phyloP scores from a whole-genome alignment of 352 stramenopile genomes.

The Phytophthora rubi region DNA sequence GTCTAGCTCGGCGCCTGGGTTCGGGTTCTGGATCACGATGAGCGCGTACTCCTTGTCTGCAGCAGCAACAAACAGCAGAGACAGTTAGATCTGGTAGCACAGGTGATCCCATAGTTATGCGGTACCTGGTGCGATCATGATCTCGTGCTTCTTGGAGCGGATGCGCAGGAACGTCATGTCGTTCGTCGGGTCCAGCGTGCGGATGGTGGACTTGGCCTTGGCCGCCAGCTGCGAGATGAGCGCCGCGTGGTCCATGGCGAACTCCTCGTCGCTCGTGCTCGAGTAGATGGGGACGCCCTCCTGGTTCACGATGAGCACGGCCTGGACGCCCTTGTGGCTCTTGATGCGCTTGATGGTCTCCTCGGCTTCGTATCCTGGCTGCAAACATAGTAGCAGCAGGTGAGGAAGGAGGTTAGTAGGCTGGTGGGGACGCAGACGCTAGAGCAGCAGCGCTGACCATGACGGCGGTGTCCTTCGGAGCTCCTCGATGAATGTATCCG shows the following conservation, averaged over 20 bases:
- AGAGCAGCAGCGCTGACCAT: neutral
- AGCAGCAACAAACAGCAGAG: constrained; percentile 12
- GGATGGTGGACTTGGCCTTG: constrained; percentile 92
- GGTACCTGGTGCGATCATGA: constrained; percentile 90
- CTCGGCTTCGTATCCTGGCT: constrained; percentile 92
- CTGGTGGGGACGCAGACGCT: neutral
- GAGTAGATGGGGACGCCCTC: constrained; percentile 93
- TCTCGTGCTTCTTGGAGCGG: constrained; percentile 94
- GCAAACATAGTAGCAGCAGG: neutral
- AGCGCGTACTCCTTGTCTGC: constrained; percentile 94
- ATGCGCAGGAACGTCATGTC: constrained; percentile 95
- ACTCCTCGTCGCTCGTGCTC: constrained; percentile 91
- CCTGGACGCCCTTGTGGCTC: constrained; percentile 94
- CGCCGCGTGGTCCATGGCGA: constrained; percentile 85
- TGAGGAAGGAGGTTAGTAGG: neutral
- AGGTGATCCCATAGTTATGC: neutral
- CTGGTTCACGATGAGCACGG: constrained; percentile 94
- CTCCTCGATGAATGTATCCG: neutral
- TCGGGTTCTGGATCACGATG: constrained; percentile 93
- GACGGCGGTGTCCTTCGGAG: neutral
- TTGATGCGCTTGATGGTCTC: constrained; percentile 95
- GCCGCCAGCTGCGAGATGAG: constrained; percentile 90
- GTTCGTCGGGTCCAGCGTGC: constrained; percentile 91
- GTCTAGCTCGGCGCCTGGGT: constrained; percentile 58
- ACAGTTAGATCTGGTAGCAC: too few species aligned